Evolutionary conservation across 2,329 filamentous ascomycete species (phyloP).

Genomic region (Malbranchea cinnamomea): DNA sequence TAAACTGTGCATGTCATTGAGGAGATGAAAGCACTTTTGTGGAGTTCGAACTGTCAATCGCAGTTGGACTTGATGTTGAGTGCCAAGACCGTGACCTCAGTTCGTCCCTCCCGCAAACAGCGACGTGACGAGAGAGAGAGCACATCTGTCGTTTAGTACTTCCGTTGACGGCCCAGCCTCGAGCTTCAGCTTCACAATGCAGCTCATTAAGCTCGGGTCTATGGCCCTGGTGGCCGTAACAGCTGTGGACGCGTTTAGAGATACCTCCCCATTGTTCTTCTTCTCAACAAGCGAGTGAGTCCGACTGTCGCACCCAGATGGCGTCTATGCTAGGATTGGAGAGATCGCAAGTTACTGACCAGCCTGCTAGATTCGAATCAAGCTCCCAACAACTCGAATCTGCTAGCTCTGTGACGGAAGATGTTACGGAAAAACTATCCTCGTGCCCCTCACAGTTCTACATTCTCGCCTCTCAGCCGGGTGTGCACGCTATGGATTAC

Average conservation of each 20-base stretch:
- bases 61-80: too few species aligned
- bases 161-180: too few species aligned
- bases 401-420: conserved; percentile 27
- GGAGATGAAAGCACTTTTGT: too few species aligned
- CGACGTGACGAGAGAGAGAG: conserved; percentile 46
- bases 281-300: conserved; percentile 71
- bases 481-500: conserved; percentile 57
- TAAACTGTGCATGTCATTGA: too few species aligned
- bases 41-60: too few species aligned
- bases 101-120: conserved; percentile 51
- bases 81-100: too few species aligned
- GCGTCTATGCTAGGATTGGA: conserved; percentile 1
- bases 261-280: conserved; percentile 79
- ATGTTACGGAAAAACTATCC: conserved; percentile 36
- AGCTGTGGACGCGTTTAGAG: conserved; percentile 56
- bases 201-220: conserved; percentile 28
- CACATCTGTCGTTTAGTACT: too few species aligned
- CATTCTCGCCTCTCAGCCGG: conserved; percentile 62
- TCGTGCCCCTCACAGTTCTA: conserved; percentile 62
- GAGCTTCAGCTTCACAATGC: conserved; percentile 20
- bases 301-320: conserved; percentile 1
- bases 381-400: conserved; percentile 29
- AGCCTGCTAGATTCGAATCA: conserved; percentile 25
- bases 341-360: conserved; percentile 5
- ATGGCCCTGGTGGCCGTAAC: too few species aligned